Evolutionary conservation across 2,329 filamentous ascomycete species (phyloP).

Genomic region (Cercospora sp.): DNA sequence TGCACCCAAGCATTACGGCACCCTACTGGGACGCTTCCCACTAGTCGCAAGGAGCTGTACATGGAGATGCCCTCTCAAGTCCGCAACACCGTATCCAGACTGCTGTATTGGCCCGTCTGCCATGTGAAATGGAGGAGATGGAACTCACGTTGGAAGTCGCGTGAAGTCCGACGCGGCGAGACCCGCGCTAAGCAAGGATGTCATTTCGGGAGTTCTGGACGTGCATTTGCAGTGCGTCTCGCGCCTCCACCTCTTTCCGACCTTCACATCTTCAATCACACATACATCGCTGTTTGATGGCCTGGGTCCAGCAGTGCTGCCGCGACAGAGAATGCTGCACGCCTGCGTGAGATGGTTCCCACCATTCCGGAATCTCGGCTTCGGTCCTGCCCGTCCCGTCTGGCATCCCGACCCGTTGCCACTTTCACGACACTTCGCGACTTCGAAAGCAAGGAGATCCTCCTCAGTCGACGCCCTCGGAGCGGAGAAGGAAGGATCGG

Average conservation of each 20-base stretch:
- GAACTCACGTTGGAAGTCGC: not conserved
- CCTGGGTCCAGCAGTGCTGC: not conserved
- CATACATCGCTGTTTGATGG: not conserved
- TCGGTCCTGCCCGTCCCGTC: not conserved
- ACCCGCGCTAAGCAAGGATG: not conserved
- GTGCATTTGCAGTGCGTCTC: not conserved
- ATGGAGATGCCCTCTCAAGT: not conserved
- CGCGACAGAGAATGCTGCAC: not conserved
- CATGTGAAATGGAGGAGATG: not conserved
- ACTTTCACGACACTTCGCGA: not conserved
- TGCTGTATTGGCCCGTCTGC: not conserved
- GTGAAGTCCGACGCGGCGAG: not conserved
- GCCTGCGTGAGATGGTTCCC: not conserved
- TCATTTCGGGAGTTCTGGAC: not conserved
- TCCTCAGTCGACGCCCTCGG: not conserved
- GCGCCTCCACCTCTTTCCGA: not conserved
- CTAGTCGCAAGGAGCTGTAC: not conserved
- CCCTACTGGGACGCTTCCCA: not conserved
- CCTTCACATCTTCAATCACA: not conserved
- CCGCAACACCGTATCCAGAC: not conserved
- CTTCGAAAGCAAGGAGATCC: not conserved
- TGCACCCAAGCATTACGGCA: not conserved
- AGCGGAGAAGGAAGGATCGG: not conserved
- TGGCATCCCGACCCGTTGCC: not conserved
- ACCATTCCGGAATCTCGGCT: not conserved